phyloP scores from a whole-genome alignment of 148 eudicot species.

The Cornus controversa region DNA sequence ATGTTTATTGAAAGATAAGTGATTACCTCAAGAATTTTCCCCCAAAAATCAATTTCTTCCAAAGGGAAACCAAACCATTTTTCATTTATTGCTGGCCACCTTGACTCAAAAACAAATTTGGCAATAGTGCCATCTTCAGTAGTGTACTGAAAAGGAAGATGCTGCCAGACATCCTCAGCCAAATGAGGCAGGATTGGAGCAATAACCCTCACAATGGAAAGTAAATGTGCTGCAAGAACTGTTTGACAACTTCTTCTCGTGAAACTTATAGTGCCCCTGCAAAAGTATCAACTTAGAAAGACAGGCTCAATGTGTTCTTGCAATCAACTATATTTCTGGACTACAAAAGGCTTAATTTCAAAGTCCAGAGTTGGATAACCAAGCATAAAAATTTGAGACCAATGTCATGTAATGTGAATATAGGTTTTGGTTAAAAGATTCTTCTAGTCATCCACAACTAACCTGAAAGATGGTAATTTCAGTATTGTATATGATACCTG shows the following conservation, averaged over 20 bases:
- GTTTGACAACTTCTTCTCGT: constrained; percentile 95
- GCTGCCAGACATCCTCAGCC: constrained; percentile 97
- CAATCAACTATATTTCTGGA: no score
- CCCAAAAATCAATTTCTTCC: constrained; percentile 75
- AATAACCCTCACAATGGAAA: constrained; percentile 63
- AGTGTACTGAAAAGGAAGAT: constrained; percentile 70
- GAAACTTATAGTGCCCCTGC: constrained; percentile 71
- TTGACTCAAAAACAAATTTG: constrained; percentile 13
- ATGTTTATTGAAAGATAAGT: constrained; percentile 2
- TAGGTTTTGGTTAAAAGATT: no score
- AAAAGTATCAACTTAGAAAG: constrained; percentile 5
- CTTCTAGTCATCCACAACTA: no score
- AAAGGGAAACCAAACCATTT: constrained; percentile 69
- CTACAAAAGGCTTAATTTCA: no score
- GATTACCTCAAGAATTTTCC: constrained; percentile 80
- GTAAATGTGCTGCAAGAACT: constrained; percentile 86
- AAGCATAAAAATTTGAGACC: no score
- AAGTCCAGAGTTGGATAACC: no score
- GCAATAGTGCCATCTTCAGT: constrained; percentile 63
- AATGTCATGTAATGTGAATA: no score
- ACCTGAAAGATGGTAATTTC: no score
- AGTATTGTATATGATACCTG: no score
- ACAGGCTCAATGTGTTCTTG: not conserved
- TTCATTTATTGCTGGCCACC: constrained; percentile 71
- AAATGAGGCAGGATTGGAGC: constrained; percentile 97